These are phyloP conservation scores for Cornus suecica DNA, from an alignment of 148 eudicot species.

Conservation along the genomic window DNA sequence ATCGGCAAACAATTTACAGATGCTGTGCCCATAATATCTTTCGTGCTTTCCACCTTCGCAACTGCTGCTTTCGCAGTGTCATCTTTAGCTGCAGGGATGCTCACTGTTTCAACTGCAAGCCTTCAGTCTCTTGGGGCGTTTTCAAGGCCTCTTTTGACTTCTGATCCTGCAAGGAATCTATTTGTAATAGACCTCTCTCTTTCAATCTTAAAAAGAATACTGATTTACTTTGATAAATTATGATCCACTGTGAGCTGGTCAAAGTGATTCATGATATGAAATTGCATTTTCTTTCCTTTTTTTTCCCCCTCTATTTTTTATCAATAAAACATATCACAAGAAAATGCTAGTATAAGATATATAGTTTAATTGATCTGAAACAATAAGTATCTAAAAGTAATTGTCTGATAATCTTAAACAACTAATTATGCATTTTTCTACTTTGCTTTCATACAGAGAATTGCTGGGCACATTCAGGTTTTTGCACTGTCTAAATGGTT, in stretches of 20 bases:
- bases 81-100: constrained; percentile 57
- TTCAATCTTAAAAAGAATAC: neutral
- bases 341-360: neutral
- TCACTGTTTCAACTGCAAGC: constrained; percentile 74
- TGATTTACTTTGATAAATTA: neutral
- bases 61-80: constrained; percentile 70
- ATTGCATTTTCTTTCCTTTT: neutral
- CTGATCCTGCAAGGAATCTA: constrained; percentile 74
- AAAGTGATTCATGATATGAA: neutral
- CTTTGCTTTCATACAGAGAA: constrained; percentile 49
- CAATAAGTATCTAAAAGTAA: neutral
- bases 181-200: constrained; percentile 52
- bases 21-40: constrained; percentile 61
- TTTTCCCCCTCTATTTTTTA: neutral
- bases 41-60: constrained; percentile 46
- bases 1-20: constrained; percentile 42
- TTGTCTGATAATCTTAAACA: neutral
- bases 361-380: neutral
- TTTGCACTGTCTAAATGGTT: constrained; percentile 88
- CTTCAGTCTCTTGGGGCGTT: constrained; percentile 65
- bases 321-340: neutral
- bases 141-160: constrained; percentile 49
- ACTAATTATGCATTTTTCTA: constrained; percentile 2
- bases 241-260: neutral
- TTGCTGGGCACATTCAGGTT: constrained; percentile 83